Base-by-base conservation (phyloP, 345 rosid species). In the Salix purpurea region DNA sequence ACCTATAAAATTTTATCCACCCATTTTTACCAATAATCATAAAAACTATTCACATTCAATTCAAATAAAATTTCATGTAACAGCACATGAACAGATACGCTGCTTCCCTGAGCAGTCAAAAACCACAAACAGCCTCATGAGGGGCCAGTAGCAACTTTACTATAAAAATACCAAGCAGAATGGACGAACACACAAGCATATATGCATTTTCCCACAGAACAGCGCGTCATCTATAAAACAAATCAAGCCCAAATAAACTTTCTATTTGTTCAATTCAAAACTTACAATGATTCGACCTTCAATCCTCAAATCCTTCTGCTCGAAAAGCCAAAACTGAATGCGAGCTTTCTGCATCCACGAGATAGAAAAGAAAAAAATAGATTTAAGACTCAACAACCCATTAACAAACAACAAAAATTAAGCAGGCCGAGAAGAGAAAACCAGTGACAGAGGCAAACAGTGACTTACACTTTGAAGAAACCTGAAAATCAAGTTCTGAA, bases 291-390 rank as follows among this genome's bases (percentile, higher is more conserved):
- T 87, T 34, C 89, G 80, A 72, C 98, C 99, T 83, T 96, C 97
- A 61, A 93, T 93, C 83, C 97, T 91, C 86, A 85, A 68, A 81
- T 96, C 98, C 77, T 91, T 93, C 95, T 93, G 98, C 87, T 93
- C 99, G 76, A 91, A 96, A 4, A 96, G 90, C 98, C 98, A 96
- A 85, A 96, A 93, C 92, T 93, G 96, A 65, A 96, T 93, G 65
- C 98, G 85, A 77, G 99, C 94, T 93, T 93, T 96, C 98, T 93
- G 89, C 24, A 77, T 2, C 67, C 76, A 74, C 26, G 11, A 65
- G 64, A 21, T 23, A 14, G 6, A 62, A 80, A 67, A 40, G 32
- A 56, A 40, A 58, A 36, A 50, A 39, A 40, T 30, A n/a, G 70
- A 32, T 12, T 5, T 3, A 39, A 42, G 71, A 52, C 7, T 23